phyloP scores from a whole-genome alignment of 139 green algal genomes.

The Yamagishiella unicocca region DNA sequence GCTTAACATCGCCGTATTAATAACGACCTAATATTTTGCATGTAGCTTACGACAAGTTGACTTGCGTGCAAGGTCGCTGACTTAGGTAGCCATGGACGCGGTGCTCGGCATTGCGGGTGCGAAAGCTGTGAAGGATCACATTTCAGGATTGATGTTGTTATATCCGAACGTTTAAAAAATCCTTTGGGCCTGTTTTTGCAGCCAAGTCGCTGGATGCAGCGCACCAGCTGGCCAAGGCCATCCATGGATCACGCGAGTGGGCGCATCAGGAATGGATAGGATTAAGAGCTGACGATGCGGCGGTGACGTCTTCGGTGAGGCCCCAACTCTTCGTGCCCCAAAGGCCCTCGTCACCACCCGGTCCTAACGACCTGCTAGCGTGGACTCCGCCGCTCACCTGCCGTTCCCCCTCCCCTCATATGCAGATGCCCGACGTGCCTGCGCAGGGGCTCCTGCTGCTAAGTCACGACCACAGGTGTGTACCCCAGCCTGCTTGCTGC shows the following conservation, averaged over 20 bases:
- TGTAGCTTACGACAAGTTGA: too few relatives aligned
- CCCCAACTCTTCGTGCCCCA: too few relatives aligned
- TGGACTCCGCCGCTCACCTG: too few relatives aligned
- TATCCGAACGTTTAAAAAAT: background rate
- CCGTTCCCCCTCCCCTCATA: too few relatives aligned
- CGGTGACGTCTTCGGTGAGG: too few relatives aligned
- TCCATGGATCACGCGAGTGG: background rate
- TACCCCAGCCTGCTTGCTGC: too few relatives aligned
- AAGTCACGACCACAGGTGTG: constrained; percentile 12
- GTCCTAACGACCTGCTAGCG: too few relatives aligned
- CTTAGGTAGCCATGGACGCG: background rate
- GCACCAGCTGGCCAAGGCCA: constrained; percentile 36
- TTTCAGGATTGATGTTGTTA: background rate
- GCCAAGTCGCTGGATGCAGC: constrained; percentile 8
- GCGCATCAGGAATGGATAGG: background rate
- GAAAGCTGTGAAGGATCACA: background rate
- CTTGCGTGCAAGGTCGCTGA: too few relatives aligned
- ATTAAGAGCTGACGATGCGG: too few relatives aligned
- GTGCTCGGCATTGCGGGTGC: background rate
- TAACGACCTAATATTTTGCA: too few relatives aligned
- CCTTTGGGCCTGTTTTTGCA: background rate
- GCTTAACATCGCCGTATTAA: too few relatives aligned
- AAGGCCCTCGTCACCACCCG: too few relatives aligned
- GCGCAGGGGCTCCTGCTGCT: background rate
- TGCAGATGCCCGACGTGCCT: background rate